Evolutionary conservation across 805 yeast species (phyloP).

Genomic region (Starmerella asiatica): DNA sequence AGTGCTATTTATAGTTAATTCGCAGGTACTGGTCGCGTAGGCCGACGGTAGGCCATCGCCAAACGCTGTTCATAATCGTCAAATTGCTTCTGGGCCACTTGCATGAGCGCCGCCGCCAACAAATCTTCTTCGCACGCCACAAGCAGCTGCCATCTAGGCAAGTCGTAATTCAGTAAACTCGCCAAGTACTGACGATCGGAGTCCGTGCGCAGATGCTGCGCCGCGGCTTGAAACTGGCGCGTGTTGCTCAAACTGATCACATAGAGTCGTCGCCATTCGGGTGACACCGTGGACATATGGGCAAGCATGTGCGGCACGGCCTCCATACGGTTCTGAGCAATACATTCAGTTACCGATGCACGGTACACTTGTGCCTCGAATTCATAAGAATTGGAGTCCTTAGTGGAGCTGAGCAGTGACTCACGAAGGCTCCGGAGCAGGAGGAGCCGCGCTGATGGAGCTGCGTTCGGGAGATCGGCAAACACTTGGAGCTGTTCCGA

Average conservation of each 20-base stretch:
- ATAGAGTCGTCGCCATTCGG: conserved; percentile 2
- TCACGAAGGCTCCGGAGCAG: conserved; percentile 12
- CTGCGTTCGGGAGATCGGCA: background rate
- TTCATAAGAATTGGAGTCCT: background rate
- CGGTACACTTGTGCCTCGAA: conserved; percentile 7
- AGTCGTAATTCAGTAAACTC: conserved; percentile 5
- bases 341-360: conserved; percentile 4
- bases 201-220: background rate
- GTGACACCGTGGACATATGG: background rate
- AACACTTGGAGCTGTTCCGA: conserved; percentile 9
- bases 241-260: conserved; percentile 8
- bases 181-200: conserved; percentile 2
- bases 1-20: too few relatives aligned
- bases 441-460: background rate
- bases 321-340: conserved; percentile 1
- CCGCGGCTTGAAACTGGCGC: conserved; percentile 9
- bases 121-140: background rate
- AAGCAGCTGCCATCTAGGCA: conserved; percentile 4
- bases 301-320: conserved; percentile 7
- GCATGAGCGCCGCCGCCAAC: conserved; percentile 5
- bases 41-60: background rate
- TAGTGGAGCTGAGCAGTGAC: conserved; percentile 3
- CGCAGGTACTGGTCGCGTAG: background rate
- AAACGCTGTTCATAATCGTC: background rate
- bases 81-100: background rate